phyloP scores from a whole-genome alignment of 352 stramenopile species.

The Aphanomyces stellatus region DNA sequence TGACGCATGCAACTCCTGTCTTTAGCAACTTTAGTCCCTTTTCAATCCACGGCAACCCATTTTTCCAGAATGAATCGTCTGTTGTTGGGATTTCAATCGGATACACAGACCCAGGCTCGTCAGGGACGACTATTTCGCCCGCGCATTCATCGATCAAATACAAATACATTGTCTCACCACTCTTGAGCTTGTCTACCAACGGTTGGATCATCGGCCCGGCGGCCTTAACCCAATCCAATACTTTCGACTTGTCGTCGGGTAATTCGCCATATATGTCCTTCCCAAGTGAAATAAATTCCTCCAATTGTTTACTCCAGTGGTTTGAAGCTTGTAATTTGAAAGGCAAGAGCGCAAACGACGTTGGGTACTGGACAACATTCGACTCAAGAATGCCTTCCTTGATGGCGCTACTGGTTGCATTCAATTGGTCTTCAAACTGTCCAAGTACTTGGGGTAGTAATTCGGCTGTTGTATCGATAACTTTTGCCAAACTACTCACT shows the following conservation, averaged over 20 bases:
- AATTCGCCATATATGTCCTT: not conserved
- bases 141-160: not conserved
- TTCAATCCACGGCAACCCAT: no score
- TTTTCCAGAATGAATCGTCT: no score
- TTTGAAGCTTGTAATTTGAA: not conserved
- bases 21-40: no score
- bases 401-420: not conserved
- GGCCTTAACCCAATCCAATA: no score
- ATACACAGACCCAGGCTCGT: not conserved
- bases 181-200: not conserved
- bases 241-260: no score
- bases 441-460: not conserved
- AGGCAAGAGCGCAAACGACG: not conserved
- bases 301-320: not conserved
- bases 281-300: not conserved
- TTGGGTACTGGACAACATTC: not conserved
- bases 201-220: no score
- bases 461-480: not conserved
- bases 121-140: not conserved
- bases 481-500: not conserved
- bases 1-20: no score
- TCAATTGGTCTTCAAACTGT: no score
- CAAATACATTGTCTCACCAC: not conserved
- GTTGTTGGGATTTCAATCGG: not conserved
- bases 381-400: not conserved